Evolutionary conservation across 1,284 basidiomycete species (phyloP), one percentile per base, ranked within the genome.

Genomic region (Melampsora americana): DNA sequence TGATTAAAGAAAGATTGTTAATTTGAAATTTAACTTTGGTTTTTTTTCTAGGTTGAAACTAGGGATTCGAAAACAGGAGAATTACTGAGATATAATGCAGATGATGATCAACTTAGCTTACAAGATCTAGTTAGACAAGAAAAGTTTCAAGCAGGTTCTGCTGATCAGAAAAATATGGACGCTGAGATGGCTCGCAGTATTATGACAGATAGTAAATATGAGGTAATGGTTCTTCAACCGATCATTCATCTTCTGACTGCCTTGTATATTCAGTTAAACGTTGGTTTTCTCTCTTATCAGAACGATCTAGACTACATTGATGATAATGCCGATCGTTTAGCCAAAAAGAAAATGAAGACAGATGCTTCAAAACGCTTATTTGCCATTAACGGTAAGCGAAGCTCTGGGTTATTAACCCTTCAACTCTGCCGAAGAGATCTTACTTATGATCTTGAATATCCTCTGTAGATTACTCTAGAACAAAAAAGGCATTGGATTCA

Each of bases 321-420:
- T 79, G 95, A 98, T 78, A 95, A 97, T 82, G 93, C 93, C 0
- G 94, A 96, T 80, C 90, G 89, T 79, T 87, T 99, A 0, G 93
- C 92, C 42, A 86, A 93, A 78, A 90, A 92, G 82, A 95, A 95
- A 84, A 94, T 96, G 91, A 91, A 93, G 77, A 89, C 89, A 14
- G 96, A 98, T 82, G 92, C 91, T 30, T 91, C 96, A 89, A 99
- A 95, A 84, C 88, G 95, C 48, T 91, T 94, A 79, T 99, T 98
- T 83, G 96, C 96, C 18, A 92, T 99, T 80, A 89, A 97, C 77
- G 93, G 93, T 92, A 78, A 61, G 86, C 82, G 32, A 35, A 23
- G 12, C 7, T 20, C 5, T 6, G 23, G 26, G 18, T 50, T 20
- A 3, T n/a, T 39, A 39, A 39, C 23, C 16, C 30, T 39, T 5